Evolutionary conservation across 176 grass and related monocot species (phyloP).

Genomic region (Zea mays): Zm-B73-REFERENCE-NAM-5.0 NC_050096.1:297296501-297297000

Average conservation of each 20-base stretch:
- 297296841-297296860: constrained; percentile 98
- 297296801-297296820: constrained; percentile 89
- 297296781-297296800: constrained; percentile 49
- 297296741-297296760: constrained; percentile 16
- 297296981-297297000: background rate
- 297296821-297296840: constrained; percentile 95
- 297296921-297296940: constrained; percentile 2
- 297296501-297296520: constrained; percentile 92
- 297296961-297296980: background rate
- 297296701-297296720: constrained; percentile 27
- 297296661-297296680: constrained; percentile 84
- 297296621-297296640: constrained; percentile 50
- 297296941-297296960: background rate
- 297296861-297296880: constrained; percentile 86
- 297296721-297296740: constrained; percentile 12
- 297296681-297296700: constrained; percentile 65
- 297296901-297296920: constrained; percentile 11
- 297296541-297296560: constrained; percentile 91
- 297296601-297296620: constrained; percentile 33
- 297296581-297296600: constrained; percentile 26
- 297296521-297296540: constrained; percentile 95
- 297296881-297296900: constrained; percentile 69
- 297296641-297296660: constrained; percentile 94
- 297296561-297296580: constrained; percentile 44
- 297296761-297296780: constrained; percentile 14